These are phyloP conservation scores for Blastomyces parvus DNA, from an alignment of 2,329 filamentous ascomycete genomes.

Conservation along the genomic window DNA sequence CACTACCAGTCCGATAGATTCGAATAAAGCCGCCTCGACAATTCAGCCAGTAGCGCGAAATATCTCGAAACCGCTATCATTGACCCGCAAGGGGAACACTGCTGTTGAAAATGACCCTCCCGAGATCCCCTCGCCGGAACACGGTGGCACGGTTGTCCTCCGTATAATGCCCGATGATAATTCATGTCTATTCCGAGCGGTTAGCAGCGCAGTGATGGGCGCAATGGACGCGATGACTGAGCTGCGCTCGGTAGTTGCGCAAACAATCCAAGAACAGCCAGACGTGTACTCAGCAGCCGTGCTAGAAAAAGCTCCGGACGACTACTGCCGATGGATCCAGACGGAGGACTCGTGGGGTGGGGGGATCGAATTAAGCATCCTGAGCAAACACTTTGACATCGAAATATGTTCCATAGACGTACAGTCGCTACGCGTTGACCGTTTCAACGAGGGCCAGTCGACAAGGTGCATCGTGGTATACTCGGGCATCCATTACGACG, in stretches of 20 bases:
- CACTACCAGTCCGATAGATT: not conserved
- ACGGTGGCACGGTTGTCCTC: slow-evolving; percentile 55
- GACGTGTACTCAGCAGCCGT: slow-evolving; percentile 66
- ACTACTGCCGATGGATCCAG: slow-evolving; percentile 75
- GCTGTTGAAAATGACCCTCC: slow-evolving; percentile 49
- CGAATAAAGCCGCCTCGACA: not conserved
- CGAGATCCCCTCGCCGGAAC: slow-evolving; percentile 49
- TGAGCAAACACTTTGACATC: slow-evolving; percentile 74
- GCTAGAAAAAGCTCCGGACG: slow-evolving; percentile 60
- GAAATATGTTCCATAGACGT: slow-evolving; percentile 83
- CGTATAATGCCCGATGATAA: slow-evolving; percentile 97
- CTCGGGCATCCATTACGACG: slow-evolving; percentile 89
- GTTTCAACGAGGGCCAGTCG: slow-evolving; percentile 65
- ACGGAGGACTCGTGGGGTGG: slow-evolving; percentile 80
- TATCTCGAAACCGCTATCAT: slow-evolving; percentile 20
- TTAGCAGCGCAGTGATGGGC: slow-evolving; percentile 68
- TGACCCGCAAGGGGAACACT: slow-evolving; percentile 22
- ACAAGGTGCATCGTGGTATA: slow-evolving; percentile 74
- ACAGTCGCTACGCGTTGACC: slow-evolving; percentile 55
- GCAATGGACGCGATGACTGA: slow-evolving; percentile 58
- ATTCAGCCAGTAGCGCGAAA: slow-evolving; percentile 1
- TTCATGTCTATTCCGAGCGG: slow-evolving; percentile 83
- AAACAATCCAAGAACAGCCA: slow-evolving; percentile 64
- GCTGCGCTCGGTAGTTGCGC: slow-evolving; percentile 67
- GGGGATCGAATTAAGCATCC: slow-evolving; percentile 76